Base-by-base conservation (phyloP, 1,284 basidiomycete genomes). In the Leccinum huronense region DNA sequence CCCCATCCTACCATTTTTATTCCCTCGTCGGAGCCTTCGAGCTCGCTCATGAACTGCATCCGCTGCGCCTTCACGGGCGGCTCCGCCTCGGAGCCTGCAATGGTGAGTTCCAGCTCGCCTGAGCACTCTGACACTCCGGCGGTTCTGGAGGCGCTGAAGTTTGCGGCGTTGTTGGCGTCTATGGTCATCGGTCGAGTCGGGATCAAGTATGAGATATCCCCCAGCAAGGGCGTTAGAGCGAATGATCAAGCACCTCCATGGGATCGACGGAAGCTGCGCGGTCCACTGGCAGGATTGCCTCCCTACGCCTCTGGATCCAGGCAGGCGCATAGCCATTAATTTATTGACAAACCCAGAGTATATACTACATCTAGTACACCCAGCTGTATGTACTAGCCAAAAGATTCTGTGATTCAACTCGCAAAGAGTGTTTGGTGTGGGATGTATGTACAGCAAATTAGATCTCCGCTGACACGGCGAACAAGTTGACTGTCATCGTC, bases 71-170 rank as follows among this genome's bases (percentile, higher is more conserved):
- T 65, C 36, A 42, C 54, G n/a, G 40, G 38, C 16, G n/a, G 8
- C 27, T n/a, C 23, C 6, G 38, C 23, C 23, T 23, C 23, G 23
- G 23, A 16, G 38, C 38, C 14, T 16, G 23, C 23, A 23, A 23
- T 7, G 36, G 36, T 11, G 11, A 36, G 36, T 38, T 36, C 34
- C 34, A 6, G 33, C 33, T 59, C 19, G 48, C 67, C 70, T 54
- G 81, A 79, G 1, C 70, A 67, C 3, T 66, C 80, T 5, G 11
- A 36, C 36, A 40, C 38, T 5, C 74, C 81, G 5, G 84, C 81
- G 0, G 70, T 69, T 19, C 72, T 71, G 3, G 84, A 84, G 79
- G 84, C 80, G 3, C 79, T 83, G 0, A 77, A 81, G 60, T 81
- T 81, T 2, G 80, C 78, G 2, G 84, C 76, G 0, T 66, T 84